Evolutionary conservation across 2,329 filamentous ascomycete species (phyloP), one percentile per base, ranked within the genome.

Genomic region (Pezicula radicicola): DNA sequence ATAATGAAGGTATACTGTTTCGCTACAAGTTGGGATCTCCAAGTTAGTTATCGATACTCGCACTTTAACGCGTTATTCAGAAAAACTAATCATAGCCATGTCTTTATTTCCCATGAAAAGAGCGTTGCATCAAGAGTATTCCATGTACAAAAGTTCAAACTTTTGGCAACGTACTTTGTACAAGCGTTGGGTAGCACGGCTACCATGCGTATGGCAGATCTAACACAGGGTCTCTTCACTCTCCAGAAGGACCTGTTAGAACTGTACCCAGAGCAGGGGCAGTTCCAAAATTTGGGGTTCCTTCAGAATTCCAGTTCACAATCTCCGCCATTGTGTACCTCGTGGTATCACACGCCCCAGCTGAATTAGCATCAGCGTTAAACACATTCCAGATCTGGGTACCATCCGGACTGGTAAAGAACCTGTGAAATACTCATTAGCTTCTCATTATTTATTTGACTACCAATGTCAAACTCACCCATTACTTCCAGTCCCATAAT

Each of bases 331-430:
- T 77, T 1, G 80, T 78, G 55, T 81, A 82, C 37, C 80, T 65
- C 4, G 70, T 76, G 2, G 75, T 71, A 52, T 81, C 78, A 50
- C 80, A 84, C 1, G 74, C 71, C 1, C 80, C 79, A 0, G 64
- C 66, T 10, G 69, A 66, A 52, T 72, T 76, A 2, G 70, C 66
- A 0, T 78, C 81, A 1, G 79, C 79, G 56, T 83, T 79, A 63
- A 79, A 83, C 0, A 78, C 74, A 48, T 78, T 80, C 74, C 74
- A 83, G 3, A 73, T 76, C 63, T 83, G 72, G 0, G 66, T 74
- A 3, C 72, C 77, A 54, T 83, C 78, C 0, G 79, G 79, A 55
- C 77, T 81, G 27, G 65, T 68, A 66, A 84, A 83, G 70, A 84
- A 83, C 3, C 76, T 78, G 46, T 18, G 36, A 54, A 25, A 52